Percentiles rank a stretch among this genome's conserved stretches.
Conservation (phyloP, 345 rosid species). For the Carallia pectinifolia region DNA sequence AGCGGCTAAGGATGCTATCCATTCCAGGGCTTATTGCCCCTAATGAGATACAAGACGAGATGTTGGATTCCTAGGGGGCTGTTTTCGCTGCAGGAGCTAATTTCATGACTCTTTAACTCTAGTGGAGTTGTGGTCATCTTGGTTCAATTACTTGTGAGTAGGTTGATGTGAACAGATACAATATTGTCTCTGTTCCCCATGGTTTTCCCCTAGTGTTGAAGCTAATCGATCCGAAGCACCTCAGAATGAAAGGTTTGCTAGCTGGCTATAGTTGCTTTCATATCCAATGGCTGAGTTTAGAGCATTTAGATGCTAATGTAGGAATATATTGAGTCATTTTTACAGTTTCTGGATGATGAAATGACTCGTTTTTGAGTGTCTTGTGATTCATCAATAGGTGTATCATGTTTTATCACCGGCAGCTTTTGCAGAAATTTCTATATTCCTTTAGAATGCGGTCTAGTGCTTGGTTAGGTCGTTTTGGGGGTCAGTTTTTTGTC, state of each 20-base stretch:
- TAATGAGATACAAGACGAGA: conserved; percentile 73
- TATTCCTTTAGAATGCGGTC: conserved; percentile 3
- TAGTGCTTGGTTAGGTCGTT: background rate
- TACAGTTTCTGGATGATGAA: conserved; percentile 27
- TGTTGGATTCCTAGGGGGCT: conserved; percentile 67
- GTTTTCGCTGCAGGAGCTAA: conserved; percentile 25
- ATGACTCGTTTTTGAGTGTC: conserved; percentile 35
- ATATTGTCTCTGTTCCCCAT: conserved; percentile 16
- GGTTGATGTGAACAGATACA: conserved; percentile 23
- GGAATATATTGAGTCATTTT: conserved; percentile 31
- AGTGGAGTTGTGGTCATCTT: conserved; percentile 19
- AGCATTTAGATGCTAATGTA: conserved; percentile 49
- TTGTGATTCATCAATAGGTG: conserved; percentile 25
- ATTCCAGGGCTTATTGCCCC: conserved; percentile 81
- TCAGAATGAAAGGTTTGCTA: conserved; percentile 17
- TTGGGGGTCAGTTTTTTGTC: conserved; percentile 1
- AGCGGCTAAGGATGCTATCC: conserved; percentile 67
- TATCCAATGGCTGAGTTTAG: conserved; percentile 40
- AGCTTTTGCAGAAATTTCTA: conserved; percentile 35
- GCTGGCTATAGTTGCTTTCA: conserved; percentile 19
- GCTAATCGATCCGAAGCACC: conserved; percentile 19
- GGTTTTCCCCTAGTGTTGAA: conserved; percentile 16
- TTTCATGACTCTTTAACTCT: conserved; percentile 23
- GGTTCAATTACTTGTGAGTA: conserved; percentile 19
- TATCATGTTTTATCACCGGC: conserved; percentile 16